Percentiles rank a stretch among this genome's conserved stretches.
Conservation (phyloP, 176 grass and related monocot species). For the Ensete ventricosum region DNA sequence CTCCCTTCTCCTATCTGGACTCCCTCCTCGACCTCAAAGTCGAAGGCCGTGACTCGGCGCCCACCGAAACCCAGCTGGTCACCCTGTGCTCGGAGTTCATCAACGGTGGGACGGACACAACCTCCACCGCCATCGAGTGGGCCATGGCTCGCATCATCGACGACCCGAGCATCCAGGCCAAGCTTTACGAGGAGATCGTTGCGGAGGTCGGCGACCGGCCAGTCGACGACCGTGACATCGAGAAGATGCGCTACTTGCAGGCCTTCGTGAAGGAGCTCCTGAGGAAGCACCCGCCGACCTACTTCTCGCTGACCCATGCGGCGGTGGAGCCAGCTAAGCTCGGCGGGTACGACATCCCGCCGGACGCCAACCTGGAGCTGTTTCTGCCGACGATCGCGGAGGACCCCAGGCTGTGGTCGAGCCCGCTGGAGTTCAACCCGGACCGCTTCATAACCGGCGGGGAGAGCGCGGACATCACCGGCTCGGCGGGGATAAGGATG, state of each 20-base stretch:
- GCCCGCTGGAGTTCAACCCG: conserved; percentile 67
- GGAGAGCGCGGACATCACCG: conserved; percentile 82
- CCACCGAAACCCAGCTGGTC: conserved; percentile 48
- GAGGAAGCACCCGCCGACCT: conserved; percentile 78
- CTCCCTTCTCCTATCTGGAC: conserved; percentile 89
- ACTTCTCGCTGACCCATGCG: conserved; percentile 85
- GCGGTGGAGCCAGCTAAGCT: conserved; percentile 41
- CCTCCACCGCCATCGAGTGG: conserved; percentile 88
- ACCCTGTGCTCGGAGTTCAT: conserved; percentile 78
- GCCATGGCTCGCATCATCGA: conserved; percentile 78
- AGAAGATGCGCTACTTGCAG: conserved; percentile 71
- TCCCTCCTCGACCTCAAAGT: conserved; percentile 59
- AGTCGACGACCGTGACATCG: conserved; percentile 65
- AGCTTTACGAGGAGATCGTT: conserved; percentile 48
- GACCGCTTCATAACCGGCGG: conserved; percentile 67
- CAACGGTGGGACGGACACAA: conserved; percentile 86
- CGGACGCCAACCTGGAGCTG: conserved; percentile 73
- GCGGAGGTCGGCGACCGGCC: conserved; percentile 42
- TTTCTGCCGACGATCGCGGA: conserved; percentile 71
- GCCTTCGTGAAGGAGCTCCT: conserved; percentile 97
- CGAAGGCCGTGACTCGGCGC: conserved; percentile 32
- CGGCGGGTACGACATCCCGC: conserved; percentile 65
- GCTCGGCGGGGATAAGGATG: conserved; percentile 79
- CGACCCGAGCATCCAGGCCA: conserved; percentile 48
- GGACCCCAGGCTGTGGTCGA: conserved; percentile 63